phyloP scores from a whole-genome alignment of 805 yeast species.

The Torulaspora delbrueckii region DNA sequence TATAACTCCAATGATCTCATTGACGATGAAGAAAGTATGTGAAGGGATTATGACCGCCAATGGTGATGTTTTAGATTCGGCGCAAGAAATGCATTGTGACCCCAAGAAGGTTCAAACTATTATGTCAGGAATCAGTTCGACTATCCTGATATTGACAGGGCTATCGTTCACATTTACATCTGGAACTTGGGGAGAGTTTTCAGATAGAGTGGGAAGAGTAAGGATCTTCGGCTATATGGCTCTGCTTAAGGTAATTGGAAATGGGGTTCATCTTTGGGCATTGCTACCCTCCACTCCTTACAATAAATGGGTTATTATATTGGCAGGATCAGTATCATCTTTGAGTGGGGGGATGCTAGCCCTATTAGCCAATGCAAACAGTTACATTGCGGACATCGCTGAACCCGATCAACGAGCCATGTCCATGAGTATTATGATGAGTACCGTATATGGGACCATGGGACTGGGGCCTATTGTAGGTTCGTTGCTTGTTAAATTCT shows the following conservation, averaged over 20 bases:
- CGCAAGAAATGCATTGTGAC: constrained; percentile 30
- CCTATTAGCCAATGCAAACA: constrained; percentile 53
- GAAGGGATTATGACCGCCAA: constrained; percentile 32
- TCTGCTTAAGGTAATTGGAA: constrained; percentile 23
- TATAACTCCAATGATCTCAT: constrained; percentile 38
- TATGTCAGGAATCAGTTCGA: constrained; percentile 48
- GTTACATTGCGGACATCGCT: constrained; percentile 71
- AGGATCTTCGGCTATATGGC: constrained; percentile 40
- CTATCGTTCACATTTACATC: constrained; percentile 47
- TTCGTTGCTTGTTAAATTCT: constrained; percentile 36
- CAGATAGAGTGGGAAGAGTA: constrained; percentile 63
- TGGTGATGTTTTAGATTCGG: constrained; percentile 8
- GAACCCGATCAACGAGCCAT: constrained; percentile 55
- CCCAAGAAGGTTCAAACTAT: constrained; percentile 40
- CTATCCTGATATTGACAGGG: constrained; percentile 40
- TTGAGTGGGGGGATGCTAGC: constrained; percentile 61
- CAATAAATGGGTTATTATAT: constrained; percentile 39
- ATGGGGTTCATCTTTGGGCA: constrained; percentile 18
- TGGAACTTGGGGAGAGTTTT: constrained; percentile 57
- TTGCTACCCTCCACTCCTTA: constrained; percentile 38
- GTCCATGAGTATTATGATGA: constrained; percentile 54
- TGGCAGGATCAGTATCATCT: constrained; percentile 43
- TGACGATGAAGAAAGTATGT: constrained; percentile 41
- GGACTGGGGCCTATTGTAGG: constrained; percentile 64
- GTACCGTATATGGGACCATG: constrained; percentile 54